Conservation (phyloP, 2,329 filamentous ascomycete genomes). For the Neofusicoccum ribis region DNA sequence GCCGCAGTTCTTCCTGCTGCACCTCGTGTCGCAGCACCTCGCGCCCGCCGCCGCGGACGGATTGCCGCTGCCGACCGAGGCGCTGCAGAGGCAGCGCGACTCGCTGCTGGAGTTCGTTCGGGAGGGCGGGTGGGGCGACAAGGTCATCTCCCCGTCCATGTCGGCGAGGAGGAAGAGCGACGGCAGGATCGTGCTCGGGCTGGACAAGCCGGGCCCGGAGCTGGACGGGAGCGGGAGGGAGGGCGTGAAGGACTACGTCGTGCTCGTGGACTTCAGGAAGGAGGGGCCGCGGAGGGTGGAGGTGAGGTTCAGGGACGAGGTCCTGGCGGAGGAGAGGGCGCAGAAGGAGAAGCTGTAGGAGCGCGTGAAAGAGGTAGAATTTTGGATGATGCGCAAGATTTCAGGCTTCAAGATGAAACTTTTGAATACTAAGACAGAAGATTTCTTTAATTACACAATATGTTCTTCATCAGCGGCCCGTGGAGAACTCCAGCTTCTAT, state of each 20-base stretch:
- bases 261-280: slow-evolving; percentile 58
- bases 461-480: too few relatives aligned
- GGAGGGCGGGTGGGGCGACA: slow-evolving; percentile 55
- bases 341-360: slow-evolving; percentile 56
- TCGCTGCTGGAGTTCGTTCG: slow-evolving; percentile 47
- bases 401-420: too few relatives aligned
- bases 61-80: slow-evolving; percentile 32
- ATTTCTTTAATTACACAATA: too few relatives aligned
- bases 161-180: slow-evolving; percentile 43
- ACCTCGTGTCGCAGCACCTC: slow-evolving; percentile 58
- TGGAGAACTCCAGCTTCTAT: too few relatives aligned
- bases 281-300: slow-evolving; percentile 59
- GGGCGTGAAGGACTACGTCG: slow-evolving; percentile 57
- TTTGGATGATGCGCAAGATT: too few relatives aligned
- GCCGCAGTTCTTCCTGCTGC: slow-evolving; percentile 77
- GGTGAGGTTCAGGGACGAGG: slow-evolving; percentile 47
- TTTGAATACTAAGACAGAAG: too few relatives aligned
- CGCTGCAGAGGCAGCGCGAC: slow-evolving; percentile 41
- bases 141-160: slow-evolving; percentile 44
- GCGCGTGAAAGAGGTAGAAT: too few relatives aligned
- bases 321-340: slow-evolving; percentile 57
- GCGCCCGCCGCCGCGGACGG: slow-evolving; percentile 36
- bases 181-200: slow-evolving; percentile 52
- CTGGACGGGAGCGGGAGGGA: slow-evolving; percentile 49
- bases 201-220: slow-evolving; percentile 59